A percentile compares a stretch with the other conserved stretches of the same genome.
Conservation (phyloP, 2,329 filamentous ascomycete species). For the Clarireedia sp. region DNA sequence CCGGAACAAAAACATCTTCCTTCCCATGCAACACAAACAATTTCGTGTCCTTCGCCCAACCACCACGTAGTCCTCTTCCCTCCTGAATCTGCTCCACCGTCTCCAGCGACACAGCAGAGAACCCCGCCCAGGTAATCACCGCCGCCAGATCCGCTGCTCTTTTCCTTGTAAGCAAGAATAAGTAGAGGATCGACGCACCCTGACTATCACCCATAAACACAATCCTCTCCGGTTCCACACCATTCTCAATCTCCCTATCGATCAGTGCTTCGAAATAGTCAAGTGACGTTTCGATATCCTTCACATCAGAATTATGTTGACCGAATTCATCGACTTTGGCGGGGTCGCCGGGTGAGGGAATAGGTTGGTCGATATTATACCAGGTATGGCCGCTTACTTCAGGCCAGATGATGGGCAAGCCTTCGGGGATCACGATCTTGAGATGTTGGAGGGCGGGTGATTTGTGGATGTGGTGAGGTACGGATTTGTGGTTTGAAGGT, state of each 20-base stretch:
- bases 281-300: slow-evolving; percentile 12
- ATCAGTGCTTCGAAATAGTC: slow-evolving; percentile 13
- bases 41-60: slow-evolving; percentile 10
- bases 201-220: slow-evolving; percentile 15
- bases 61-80: neutral
- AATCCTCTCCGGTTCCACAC: slow-evolving; percentile 7
- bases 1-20: slow-evolving; percentile 9
- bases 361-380: slow-evolving; percentile 12
- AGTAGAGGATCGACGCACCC: slow-evolving; percentile 8
- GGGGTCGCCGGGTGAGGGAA: slow-evolving; percentile 7
- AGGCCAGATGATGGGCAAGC: slow-evolving; percentile 6
- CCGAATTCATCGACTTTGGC: slow-evolving; percentile 1
- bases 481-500: slow-evolving; percentile 7
- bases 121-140: slow-evolving; percentile 9
- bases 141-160: slow-evolving; percentile 8
- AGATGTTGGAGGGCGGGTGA: slow-evolving; percentile 12
- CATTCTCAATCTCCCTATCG: slow-evolving; percentile 4
- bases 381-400: slow-evolving; percentile 3
- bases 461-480: slow-evolving; percentile 11
- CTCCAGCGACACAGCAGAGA: slow-evolving; percentile 8
- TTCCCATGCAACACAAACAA: slow-evolving; percentile 14
- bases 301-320: slow-evolving; percentile 1
- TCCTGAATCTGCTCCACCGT: slow-evolving; percentile 9
- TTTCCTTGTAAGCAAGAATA: slow-evolving; percentile 10
- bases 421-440: slow-evolving; percentile 12